A percentile compares a stretch with the other conserved stretches of the same genome.
Evolutionary conservation across 2,329 filamentous ascomycete species (phyloP).

Genomic region (Pyrenochaeta sp.): DNA sequence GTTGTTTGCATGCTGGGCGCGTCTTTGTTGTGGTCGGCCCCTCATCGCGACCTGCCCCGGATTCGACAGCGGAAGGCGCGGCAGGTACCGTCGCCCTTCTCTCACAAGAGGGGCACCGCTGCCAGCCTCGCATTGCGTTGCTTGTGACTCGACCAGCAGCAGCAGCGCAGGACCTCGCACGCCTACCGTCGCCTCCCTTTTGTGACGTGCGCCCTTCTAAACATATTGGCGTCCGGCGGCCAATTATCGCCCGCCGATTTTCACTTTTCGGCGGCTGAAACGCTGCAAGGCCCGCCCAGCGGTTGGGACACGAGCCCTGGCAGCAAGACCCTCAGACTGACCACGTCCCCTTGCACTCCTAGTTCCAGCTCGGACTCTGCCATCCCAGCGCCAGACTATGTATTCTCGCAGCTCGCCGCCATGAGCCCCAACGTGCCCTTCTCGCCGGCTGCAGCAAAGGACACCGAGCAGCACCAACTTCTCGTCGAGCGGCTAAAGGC

Average conservation of each 20-base stretch:
- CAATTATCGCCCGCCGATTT: slow-evolving; percentile 28
- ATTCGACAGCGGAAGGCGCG: slow-evolving; percentile 19
- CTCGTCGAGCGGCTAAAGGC: slow-evolving; percentile 34
- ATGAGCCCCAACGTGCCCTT: slow-evolving; percentile 35
- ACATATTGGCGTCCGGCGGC: slow-evolving; percentile 27
- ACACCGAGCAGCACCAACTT: slow-evolving; percentile 24
- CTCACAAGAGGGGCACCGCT: no score
- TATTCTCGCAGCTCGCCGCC: slow-evolving; percentile 35
- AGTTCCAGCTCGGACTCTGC: slow-evolving; percentile 21
- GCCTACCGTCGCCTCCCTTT: slow-evolving; percentile 31
- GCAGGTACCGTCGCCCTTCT: slow-evolving; percentile 24
- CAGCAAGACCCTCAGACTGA: slow-evolving; percentile 25
- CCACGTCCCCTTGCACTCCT: slow-evolving; percentile 25
- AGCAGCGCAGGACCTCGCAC: slow-evolving; percentile 26
- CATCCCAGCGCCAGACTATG: slow-evolving; percentile 32
- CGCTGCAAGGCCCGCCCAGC: slow-evolving; percentile 42
- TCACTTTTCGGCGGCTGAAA: slow-evolving; percentile 43
- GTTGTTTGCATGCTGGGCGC: slow-evolving; percentile 1
- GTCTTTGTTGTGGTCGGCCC: slow-evolving; percentile 8
- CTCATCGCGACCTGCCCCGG: slow-evolving; percentile 12
- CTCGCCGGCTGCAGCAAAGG: slow-evolving; percentile 19
- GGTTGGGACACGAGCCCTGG: slow-evolving; percentile 27
- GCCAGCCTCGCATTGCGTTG: slow-evolving; percentile 6
- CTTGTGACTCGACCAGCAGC: slow-evolving; percentile 17
- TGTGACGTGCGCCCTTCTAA: slow-evolving; percentile 27